Evolutionary conservation across 169 alveolate species (phyloP).

Genomic region (Plasmodium yoelii): DNA sequence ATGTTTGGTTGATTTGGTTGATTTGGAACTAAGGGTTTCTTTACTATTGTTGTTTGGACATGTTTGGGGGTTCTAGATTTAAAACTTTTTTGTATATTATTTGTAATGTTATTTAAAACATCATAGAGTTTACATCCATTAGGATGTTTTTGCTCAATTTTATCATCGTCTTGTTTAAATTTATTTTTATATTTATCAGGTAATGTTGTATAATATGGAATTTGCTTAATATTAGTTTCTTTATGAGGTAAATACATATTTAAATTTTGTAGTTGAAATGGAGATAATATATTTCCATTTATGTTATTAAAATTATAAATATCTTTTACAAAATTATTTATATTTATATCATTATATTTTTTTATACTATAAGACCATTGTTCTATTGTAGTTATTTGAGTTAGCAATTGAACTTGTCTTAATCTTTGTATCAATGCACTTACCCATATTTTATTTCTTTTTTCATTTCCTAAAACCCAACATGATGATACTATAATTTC

Average conservation of each 20-base stretch:
- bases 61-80: slow-evolving; percentile 17
- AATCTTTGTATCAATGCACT: slow-evolving; percentile 64
- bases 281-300: slow-evolving; percentile 62
- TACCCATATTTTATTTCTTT: slow-evolving; percentile 62
- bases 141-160: background rate
- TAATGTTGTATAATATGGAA: slow-evolving; percentile 44
- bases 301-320: slow-evolving; percentile 56
- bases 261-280: slow-evolving; percentile 49
- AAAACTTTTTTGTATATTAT: slow-evolving; percentile 22
- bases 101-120: slow-evolving; percentile 34
- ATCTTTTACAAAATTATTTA: slow-evolving; percentile 55
- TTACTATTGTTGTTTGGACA: slow-evolving; percentile 1
- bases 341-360: slow-evolving; percentile 59
- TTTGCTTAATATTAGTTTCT: slow-evolving; percentile 8
- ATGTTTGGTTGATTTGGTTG: background rate
- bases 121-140: slow-evolving; percentile 3
- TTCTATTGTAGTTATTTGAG: slow-evolving; percentile 63
- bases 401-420: slow-evolving; percentile 59
- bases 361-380: slow-evolving; percentile 59
- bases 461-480: slow-evolving; percentile 70
- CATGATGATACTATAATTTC: slow-evolving; percentile 58
- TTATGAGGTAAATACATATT: slow-evolving; percentile 49
- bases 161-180: background rate
- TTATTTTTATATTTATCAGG: slow-evolving; percentile 38
- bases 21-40: slow-evolving; percentile 4